Evolutionary conservation across 768 basidiomycete genomes (phyloP), one percentile per base, ranked within the genome.

Genomic region (Russula sp.): DNA sequence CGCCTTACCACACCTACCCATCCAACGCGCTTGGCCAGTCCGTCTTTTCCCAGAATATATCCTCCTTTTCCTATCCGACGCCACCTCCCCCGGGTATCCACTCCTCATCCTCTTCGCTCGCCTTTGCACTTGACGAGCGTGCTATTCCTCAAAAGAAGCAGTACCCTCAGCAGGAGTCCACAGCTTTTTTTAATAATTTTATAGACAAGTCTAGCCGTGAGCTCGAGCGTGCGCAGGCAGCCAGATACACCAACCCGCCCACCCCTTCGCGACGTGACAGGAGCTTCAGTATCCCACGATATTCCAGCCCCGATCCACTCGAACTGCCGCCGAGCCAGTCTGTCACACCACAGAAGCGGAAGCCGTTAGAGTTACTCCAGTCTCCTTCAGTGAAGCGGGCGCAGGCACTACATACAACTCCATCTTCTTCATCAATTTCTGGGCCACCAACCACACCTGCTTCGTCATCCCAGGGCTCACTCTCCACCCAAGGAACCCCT

Each of bases 31-130:
- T 89, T 67, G 82, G 87, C 0, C 83, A 83, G 59, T 82, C 86
- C 3, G 68, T 91, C 25, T 78, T 89, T 56, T 86, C 86, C 59
- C 81, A 81, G 14, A 79, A 81, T 36, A 72, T 77, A 4, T 84
- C 87, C n/a, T 77, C 78, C 18, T 75, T 78, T 4, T 79, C 83
- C 2, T 90, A 90, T 73, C 88, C 87, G 2, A 88, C 87, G 1
- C 86, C 85, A 25, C 85, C 74, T 8, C 83, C 83, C 18, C 85
- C 86, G 1, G 79, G 79, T 13, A 83, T 87, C 43, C 80, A 75
- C 41, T 76, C 79, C n/a, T 82, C 80, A 1, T 87, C 88, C 1
- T 90, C 88, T 16, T 90, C 89, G 13, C 81, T 90, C 59, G 88
- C 89, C 5, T 79, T 78, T 70, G 90, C 90, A 3, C 79, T 92